Conservation (phyloP, 179 eudicot genomes). For the Silene noctiflora region DNA sequence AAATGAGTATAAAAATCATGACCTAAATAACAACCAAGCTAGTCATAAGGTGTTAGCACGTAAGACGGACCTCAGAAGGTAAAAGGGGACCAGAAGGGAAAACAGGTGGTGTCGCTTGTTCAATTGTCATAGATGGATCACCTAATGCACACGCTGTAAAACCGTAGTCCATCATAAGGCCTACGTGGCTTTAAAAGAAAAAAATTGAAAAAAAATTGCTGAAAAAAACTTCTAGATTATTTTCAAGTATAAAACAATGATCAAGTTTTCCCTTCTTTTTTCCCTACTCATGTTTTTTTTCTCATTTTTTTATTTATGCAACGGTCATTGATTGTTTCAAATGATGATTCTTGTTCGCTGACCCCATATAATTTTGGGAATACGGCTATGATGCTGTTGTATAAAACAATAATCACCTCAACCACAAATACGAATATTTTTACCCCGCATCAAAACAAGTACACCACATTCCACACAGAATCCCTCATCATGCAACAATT, state of each 20-base stretch:
- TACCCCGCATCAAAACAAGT: background rate
- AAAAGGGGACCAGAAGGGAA: conserved; percentile 68
- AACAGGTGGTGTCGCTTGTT: conserved; percentile 85
- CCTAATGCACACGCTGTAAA: conserved; percentile 78
- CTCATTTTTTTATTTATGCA: no score
- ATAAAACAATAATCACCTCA: background rate
- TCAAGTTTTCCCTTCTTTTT: background rate
- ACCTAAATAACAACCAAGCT: conserved; percentile 7
- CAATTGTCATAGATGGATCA: conserved; percentile 87
- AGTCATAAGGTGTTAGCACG: background rate
- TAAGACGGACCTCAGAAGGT: conserved; percentile 73
- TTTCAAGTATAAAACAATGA: background rate
- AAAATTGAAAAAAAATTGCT: no score
- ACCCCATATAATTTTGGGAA: background rate
- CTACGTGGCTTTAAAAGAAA: background rate
- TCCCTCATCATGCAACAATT: background rate
- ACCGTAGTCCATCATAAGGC: conserved; percentile 11
- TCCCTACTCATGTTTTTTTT: background rate
- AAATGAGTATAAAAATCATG: conserved; percentile 26
- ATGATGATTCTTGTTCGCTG: background rate
- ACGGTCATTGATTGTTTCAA: background rate
- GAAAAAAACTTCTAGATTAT: background rate
- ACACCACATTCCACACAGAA: background rate
- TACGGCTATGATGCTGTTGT: background rate
- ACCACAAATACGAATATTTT: background rate